Evolutionary conservation across 2,329 filamentous ascomycete genomes (phyloP).

Genomic region (Verticillium tricorpus): DNA sequence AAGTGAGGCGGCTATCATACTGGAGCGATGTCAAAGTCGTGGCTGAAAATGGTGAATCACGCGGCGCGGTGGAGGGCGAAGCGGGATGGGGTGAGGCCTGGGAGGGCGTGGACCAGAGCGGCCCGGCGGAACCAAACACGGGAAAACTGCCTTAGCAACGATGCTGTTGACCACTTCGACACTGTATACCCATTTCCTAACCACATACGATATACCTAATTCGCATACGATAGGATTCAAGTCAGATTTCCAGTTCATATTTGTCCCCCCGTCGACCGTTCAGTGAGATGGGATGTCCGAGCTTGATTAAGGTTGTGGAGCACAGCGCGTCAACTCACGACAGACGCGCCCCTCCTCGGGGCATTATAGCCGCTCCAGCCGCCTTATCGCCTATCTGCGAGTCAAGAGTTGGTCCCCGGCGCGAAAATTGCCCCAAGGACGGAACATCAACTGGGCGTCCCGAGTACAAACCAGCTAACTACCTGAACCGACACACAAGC

Average conservation of each 20-base stretch:
- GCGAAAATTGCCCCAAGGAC: neutral
- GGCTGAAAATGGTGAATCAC: constrained; percentile 47
- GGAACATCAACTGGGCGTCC: neutral
- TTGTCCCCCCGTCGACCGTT: too few relatives aligned
- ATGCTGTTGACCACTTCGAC: constrained; percentile 2
- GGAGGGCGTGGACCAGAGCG: constrained; percentile 50
- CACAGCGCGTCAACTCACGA: too few relatives aligned
- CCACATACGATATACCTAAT: neutral
- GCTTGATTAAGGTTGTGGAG: too few relatives aligned
- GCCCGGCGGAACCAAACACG: constrained; percentile 33
- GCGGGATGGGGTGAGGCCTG: constrained; percentile 41
- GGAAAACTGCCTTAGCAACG: constrained; percentile 15
- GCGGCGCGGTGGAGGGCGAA: constrained; percentile 35
- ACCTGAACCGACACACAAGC: neutral
- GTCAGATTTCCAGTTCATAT: too few relatives aligned
- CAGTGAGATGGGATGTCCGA: too few relatives aligned
- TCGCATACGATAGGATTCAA: neutral
- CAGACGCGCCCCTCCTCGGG: neutral
- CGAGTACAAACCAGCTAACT: neutral
- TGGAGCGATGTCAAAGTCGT: constrained; percentile 81
- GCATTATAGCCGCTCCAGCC: neutral
- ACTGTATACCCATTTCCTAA: constrained; percentile 13
- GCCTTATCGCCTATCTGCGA: neutral
- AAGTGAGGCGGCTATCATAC: constrained; percentile 77
- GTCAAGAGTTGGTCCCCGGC: neutral